Base-by-base conservation (phyloP, 306 rosid species). In the Dalbergia cochinchinensis region DNA sequence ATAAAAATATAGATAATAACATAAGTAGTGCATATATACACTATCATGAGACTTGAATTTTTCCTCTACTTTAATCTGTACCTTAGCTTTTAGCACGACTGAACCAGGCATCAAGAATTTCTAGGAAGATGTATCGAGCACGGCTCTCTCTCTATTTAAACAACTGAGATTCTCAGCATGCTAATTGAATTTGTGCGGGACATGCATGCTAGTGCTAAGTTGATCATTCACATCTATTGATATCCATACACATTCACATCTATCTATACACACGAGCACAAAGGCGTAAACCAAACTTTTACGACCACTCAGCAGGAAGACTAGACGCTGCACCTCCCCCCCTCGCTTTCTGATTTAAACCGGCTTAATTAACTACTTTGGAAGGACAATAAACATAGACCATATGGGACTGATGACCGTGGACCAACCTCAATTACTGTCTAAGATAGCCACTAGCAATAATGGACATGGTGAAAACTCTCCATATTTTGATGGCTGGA, bases 401-500 rank as follows among this genome's bases (percentile, higher is more conserved):
- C 19, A 33, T 51, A 75, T 62, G 71, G 62, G 35, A 60, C 8
- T 70, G 16, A 55, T 47, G 61, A 57, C 6, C 3, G 64, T 69
- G 63, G 64, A 80, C 44, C 82, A 85, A 74, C 41, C 76, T 15
- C 78, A 85, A 6, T 72, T 88, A 47, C 58, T 94, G 77, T 94
- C 98, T 10, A 91, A 87, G 75, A 83, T 90, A 4, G 98, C 98
- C 47, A 87, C 83, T 0, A 88, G 97, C 5, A 35, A 84, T 41
- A 35, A 84, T 41, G 98, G 98, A 18, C 95, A 94, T 44, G 94
- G 87, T 6, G 98, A 94, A 75, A 39, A 86, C 18, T 90, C 92
- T 4, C 87, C 95, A 0, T 89, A 89, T 53, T 94, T 94, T 65
- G 97, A 90, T 55, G 98, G 98, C 1, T 94, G 98, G 98, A 91